Percentiles rank a stretch among this genome's conserved stretches.
Evolutionary conservation across 768 basidiomycete genomes (phyloP).

Genomic region (Rhodosporidiobolus odoratus): DNA sequence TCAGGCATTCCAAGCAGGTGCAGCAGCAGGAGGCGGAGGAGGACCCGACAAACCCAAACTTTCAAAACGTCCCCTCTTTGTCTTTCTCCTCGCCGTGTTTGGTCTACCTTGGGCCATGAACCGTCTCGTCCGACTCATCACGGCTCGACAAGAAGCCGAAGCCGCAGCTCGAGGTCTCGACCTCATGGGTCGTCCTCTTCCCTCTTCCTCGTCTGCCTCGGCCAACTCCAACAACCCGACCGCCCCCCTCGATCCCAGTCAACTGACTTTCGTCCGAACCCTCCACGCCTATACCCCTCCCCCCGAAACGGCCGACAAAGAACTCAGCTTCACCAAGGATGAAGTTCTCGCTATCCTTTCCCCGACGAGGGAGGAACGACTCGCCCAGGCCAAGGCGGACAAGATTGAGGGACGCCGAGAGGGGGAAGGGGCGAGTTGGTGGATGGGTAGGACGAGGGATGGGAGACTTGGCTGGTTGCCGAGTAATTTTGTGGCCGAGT

Average conservation of each 20-base stretch:
- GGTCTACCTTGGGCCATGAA: slow-evolving; percentile 92
- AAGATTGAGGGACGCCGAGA: slow-evolving; percentile 53
- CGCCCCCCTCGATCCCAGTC: slow-evolving; percentile 59
- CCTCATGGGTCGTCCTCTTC: slow-evolving; percentile 40
- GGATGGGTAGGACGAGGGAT: slow-evolving; percentile 86
- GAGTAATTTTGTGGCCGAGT: slow-evolving; percentile 64
- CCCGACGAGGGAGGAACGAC: slow-evolving; percentile 46
- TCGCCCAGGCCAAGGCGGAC: slow-evolving; percentile 4
- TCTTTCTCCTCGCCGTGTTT: slow-evolving; percentile 88
- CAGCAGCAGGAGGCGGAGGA: slow-evolving; percentile 51
- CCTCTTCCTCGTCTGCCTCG: background rate
- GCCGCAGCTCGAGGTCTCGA: slow-evolving; percentile 48
- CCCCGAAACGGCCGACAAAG: slow-evolving; percentile 57
- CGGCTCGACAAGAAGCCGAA: slow-evolving; percentile 50
- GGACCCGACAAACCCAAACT: slow-evolving; percentile 56
- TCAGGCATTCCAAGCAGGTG: slow-evolving; percentile 61
- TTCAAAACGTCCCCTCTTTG: slow-evolving; percentile 79
- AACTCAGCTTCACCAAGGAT: slow-evolving; percentile 74
- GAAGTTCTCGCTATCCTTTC: slow-evolving; percentile 90
- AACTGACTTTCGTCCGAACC: slow-evolving; percentile 76
- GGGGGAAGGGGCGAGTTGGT: too few species aligned
- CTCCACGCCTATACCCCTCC: slow-evolving; percentile 66
- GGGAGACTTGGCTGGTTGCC: slow-evolving; percentile 95
- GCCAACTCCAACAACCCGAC: slow-evolving; percentile 3
- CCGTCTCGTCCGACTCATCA: slow-evolving; percentile 65